phyloP scores from a whole-genome alignment of 2,329 filamentous ascomycete genomes.

The Aspergillus japonicus region DNA sequence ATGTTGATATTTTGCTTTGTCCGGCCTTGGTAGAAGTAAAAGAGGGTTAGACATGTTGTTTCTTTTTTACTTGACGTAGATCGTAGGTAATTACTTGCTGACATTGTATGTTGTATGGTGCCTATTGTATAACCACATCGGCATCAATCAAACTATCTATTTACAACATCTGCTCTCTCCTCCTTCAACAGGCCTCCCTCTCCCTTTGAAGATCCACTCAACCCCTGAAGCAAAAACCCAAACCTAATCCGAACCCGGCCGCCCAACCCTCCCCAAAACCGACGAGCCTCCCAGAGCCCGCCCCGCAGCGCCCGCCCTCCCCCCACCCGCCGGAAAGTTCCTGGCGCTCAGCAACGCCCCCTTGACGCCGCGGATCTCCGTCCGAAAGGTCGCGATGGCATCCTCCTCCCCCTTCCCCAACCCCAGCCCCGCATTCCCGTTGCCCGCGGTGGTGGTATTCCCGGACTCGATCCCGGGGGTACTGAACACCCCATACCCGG shows the following conservation, averaged over 20 bases:
- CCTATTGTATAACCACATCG: no score
- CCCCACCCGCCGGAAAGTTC: slow-evolving; percentile 53
- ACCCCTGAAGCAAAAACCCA: neutral
- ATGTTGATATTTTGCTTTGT: slow-evolving; percentile 17
- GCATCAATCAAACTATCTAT: no score
- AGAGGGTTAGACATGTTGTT: neutral
- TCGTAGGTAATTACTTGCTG: no score
- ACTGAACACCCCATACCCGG: slow-evolving; percentile 37
- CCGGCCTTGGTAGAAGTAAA: neutral
- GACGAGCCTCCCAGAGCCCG: slow-evolving; percentile 2
- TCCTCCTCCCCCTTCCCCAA: slow-evolving; percentile 52
- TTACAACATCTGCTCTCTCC: no score
- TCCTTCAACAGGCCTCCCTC: neutral
- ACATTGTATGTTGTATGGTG: no score
- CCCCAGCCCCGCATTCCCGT: slow-evolving; percentile 12
- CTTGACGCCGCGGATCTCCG: slow-evolving; percentile 63
- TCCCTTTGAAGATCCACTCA: neutral
- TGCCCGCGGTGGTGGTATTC: slow-evolving; percentile 9
- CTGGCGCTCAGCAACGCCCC: slow-evolving; percentile 62
- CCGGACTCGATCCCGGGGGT: slow-evolving; percentile 28
- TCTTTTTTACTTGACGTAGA: neutral
- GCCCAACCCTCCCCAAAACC: neutral
- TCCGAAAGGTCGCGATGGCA: slow-evolving; percentile 57
- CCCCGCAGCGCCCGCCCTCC: slow-evolving; percentile 10
- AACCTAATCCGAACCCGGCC: neutral